Evolutionary conservation across 2,329 filamentous ascomycete genomes (phyloP).

Genomic region (Fusarium fracticaudum): DNA sequence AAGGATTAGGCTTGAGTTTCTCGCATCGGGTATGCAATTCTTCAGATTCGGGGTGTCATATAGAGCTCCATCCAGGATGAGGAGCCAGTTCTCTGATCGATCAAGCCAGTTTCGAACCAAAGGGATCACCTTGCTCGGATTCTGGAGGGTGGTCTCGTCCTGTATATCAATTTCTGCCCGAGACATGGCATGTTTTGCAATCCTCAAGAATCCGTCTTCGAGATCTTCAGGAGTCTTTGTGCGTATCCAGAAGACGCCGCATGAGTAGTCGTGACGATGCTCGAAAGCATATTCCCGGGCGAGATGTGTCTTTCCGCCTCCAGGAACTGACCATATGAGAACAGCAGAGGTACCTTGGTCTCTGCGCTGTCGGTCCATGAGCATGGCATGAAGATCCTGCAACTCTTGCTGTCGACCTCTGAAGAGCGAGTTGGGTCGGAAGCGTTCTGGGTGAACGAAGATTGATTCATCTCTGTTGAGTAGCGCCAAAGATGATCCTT

Average conservation of each 20-base stretch:
- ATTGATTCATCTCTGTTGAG: slow-evolving; percentile 11
- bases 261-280: slow-evolving; percentile 33
- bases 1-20: slow-evolving; percentile 37
- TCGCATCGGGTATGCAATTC: slow-evolving; percentile 33
- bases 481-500: background rate
- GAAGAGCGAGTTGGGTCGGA: slow-evolving; percentile 39
- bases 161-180: slow-evolving; percentile 21
- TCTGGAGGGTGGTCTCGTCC: slow-evolving; percentile 25
- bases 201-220: slow-evolving; percentile 38
- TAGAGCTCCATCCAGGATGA: slow-evolving; percentile 39
- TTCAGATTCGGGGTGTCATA: slow-evolving; percentile 29
- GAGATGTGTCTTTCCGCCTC: slow-evolving; percentile 39
- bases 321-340: slow-evolving; percentile 36
- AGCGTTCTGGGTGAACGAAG: slow-evolving; percentile 39
- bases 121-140: slow-evolving; percentile 24
- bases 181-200: slow-evolving; percentile 30
- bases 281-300: slow-evolving; percentile 40
- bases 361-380: slow-evolving; percentile 32
- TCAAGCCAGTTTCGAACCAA: slow-evolving; percentile 37
- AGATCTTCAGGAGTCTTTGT: slow-evolving; percentile 39
- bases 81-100: slow-evolving; percentile 35
- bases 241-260: slow-evolving; percentile 40
- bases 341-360: slow-evolving; percentile 37
- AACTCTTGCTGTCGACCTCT: slow-evolving; percentile 29
- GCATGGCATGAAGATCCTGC: slow-evolving; percentile 33